A percentile compares a stretch with the other conserved stretches of the same genome.
Conservation (phyloP, 2,329 filamentous ascomycete genomes). For the Helotiales sp. region DNA sequence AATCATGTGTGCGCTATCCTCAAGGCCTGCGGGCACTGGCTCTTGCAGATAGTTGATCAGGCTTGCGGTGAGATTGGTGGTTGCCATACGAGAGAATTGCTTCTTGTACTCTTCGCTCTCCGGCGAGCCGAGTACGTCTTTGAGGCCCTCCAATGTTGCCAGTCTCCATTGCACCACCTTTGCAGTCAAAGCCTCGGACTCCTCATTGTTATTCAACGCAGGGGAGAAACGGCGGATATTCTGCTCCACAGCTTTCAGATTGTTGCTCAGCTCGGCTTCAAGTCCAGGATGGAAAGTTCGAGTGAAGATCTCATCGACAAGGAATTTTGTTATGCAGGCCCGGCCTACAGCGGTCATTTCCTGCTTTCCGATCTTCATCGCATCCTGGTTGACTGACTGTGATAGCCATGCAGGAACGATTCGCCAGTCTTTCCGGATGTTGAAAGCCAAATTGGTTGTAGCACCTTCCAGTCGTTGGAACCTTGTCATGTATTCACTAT, state of each 20-base stretch:
- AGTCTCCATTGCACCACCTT: slow-evolving; percentile 94
- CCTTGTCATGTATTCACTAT: slow-evolving; percentile 88
- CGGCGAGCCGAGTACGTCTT: slow-evolving; percentile 68
- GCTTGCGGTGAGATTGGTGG: slow-evolving; percentile 68
- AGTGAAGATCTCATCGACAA: slow-evolving; percentile 90
- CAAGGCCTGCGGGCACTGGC: slow-evolving; percentile 79
- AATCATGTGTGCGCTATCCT: slow-evolving; percentile 89
- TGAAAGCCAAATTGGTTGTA: slow-evolving; percentile 93
- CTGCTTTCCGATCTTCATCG: slow-evolving; percentile 84
- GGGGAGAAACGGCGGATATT: slow-evolving; percentile 83
- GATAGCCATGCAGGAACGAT: slow-evolving; percentile 80
- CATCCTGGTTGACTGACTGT: slow-evolving; percentile 81
- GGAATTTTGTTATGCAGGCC: slow-evolving; percentile 85
- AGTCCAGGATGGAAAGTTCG: slow-evolving; percentile 91
- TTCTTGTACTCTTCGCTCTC: slow-evolving; percentile 69
- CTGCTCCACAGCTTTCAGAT: slow-evolving; percentile 84
- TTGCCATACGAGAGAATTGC: slow-evolving; percentile 72
- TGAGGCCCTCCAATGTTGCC: slow-evolving; percentile 89
- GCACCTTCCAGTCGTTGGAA: slow-evolving; percentile 92
- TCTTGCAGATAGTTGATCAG: slow-evolving; percentile 77
- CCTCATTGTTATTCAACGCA: slow-evolving; percentile 77
- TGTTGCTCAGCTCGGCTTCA: slow-evolving; percentile 73
- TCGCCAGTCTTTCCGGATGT: slow-evolving; percentile 94
- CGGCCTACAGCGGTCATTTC: slow-evolving; percentile 97
- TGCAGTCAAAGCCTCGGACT: slow-evolving; percentile 83